Base-by-base conservation (phyloP, 257 asterid species). In the Paulownia fortunei region DNA sequence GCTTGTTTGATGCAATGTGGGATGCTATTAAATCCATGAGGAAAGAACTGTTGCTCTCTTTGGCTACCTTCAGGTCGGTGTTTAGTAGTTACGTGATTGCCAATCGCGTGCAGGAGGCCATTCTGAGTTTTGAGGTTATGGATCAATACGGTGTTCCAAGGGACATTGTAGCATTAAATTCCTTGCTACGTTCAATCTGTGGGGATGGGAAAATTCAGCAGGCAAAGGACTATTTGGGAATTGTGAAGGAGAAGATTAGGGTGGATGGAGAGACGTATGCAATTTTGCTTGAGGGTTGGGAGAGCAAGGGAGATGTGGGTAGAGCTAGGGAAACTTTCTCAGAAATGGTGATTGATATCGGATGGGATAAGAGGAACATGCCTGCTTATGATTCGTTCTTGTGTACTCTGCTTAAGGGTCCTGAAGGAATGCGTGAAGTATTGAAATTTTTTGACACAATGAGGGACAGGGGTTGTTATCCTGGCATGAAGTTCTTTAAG, bases 1-100 rank as follows among this genome's bases (percentile, higher is more conserved):
- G 54, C 52, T 61, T 88, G 87, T 91, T 88, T 83, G 93, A 91
- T 80, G 92, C 97, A 59, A 89, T 91, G 97, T 91, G 97, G 97
- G 93, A 91, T 77, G 94, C 94, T 18, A 79, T 89, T 41, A 91
- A 89, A 76, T 89, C 97, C 37, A 88, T 89, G 90, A 82, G 63
- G 77, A 85, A 83, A 63, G 90, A 82, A 62, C 65, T 69, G 42
- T 59, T 89, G 79, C 82, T 91, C 8, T 84, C 91, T 7, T 60
- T 88, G 19, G 74, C 87, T 72, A 85, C 94, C 9, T 91, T 91
- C 59, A 84, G 85, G 4, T 85, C 89, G 0, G 89, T 89, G 21
- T 91, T 89, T 44, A 70, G 81, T 69, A 91, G 86, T 77, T 91
- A 89, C 81, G 91, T 78, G 30, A 27, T 56, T 15, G 87, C 80